phyloP scores from a whole-genome alignment of 2,329 filamentous ascomycete species.

The Stachybotrys elegans region DNA sequence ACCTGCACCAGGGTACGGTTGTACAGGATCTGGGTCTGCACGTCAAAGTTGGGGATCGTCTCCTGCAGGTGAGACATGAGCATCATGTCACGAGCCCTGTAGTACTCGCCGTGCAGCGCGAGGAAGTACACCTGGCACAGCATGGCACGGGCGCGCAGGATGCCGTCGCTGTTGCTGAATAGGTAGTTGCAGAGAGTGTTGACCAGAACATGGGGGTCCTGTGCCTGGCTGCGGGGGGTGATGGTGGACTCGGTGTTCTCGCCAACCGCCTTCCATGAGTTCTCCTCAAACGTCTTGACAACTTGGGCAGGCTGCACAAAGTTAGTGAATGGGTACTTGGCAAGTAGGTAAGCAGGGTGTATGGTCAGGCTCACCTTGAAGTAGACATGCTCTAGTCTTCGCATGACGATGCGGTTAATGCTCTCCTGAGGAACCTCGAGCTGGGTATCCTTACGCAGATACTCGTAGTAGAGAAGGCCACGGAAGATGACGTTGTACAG shows the following conservation, averaged over 20 bases:
- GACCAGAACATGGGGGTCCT: slow-evolving; percentile 71
- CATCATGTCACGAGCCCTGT: slow-evolving; percentile 97
- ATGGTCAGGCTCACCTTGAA: slow-evolving; percentile 93
- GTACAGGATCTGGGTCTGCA: slow-evolving; percentile 96
- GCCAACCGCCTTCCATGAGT: slow-evolving; percentile 81
- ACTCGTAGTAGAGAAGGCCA: slow-evolving; percentile 82
- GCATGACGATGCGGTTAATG: slow-evolving; percentile 88
- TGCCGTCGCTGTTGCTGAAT: slow-evolving; percentile 90
- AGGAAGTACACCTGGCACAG: slow-evolving; percentile 98
- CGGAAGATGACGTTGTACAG: slow-evolving; percentile 93
- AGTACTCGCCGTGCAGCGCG: slow-evolving; percentile 95
- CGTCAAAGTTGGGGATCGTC: slow-evolving; percentile 93
- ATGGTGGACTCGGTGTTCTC: slow-evolving; percentile 68
- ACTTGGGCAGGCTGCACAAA: slow-evolving; percentile 70
- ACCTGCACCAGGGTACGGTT: slow-evolving; percentile 98
- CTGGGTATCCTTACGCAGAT: slow-evolving; percentile 62
- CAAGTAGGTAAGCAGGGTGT: too few relatives aligned
- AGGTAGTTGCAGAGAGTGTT: slow-evolving; percentile 90
- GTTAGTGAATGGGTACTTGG: slow-evolving; percentile 10
- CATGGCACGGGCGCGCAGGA: slow-evolving; percentile 94
- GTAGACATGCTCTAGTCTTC: slow-evolving; percentile 93
- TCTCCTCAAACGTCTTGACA: slow-evolving; percentile 88
- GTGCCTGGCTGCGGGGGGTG: slow-evolving; percentile 64
- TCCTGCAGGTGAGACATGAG: slow-evolving; percentile 99
- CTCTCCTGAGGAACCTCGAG: slow-evolving; percentile 78